Base-by-base conservation (phyloP, 106 monocot species). In the Platanthera zijinensis region DNA sequence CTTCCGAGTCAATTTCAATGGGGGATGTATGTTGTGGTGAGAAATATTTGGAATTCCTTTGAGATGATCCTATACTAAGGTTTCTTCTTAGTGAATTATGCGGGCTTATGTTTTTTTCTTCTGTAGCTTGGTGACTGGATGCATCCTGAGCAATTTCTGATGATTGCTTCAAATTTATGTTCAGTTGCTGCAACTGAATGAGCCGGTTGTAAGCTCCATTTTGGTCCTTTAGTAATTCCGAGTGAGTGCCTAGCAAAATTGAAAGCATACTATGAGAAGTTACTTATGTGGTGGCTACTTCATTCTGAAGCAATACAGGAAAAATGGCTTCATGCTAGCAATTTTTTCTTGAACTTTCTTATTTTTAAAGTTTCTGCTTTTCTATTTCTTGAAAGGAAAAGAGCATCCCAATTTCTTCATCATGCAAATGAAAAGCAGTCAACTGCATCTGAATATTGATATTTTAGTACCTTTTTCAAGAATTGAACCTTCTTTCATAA, bases 181-280 rank as follows among this genome's bases (percentile, higher is more conserved):
- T 85, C 53, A 51, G 74, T 83, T 89, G 83, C 56, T 89, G 88
- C 57, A 85, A 54, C 3, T 64, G 83, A 67, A 85, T 89, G 25
- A 89, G 81, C 62, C 83, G 88, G 48, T 61, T 80, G 62, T 89
- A 89, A 50, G 85, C 85, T 79, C 88, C 88, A 62, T 81, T 69
- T 45, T 80, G 80, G 62, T 89, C 83, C 50, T 76, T 71, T 8
- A 80, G 52, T 7, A 89, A 83, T 81, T 89, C 83, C 30, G 28
- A 50, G 73, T 89, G 88, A 78, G 83, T 18, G 64, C 88, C 88
- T 89, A 75, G 47, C 51, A n/a, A 75, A 78, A 66, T 57, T 17
- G 17, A 70, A 0, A 67, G 11, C 59, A 7, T 39, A 39, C 3
- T 39, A 39, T 39, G 39, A 39, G 39, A 39, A 39, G 1, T 39